phyloP scores from a whole-genome alignment of 176 grass and related monocot genomes.

The Eremochloa ophiuroides region DNA sequence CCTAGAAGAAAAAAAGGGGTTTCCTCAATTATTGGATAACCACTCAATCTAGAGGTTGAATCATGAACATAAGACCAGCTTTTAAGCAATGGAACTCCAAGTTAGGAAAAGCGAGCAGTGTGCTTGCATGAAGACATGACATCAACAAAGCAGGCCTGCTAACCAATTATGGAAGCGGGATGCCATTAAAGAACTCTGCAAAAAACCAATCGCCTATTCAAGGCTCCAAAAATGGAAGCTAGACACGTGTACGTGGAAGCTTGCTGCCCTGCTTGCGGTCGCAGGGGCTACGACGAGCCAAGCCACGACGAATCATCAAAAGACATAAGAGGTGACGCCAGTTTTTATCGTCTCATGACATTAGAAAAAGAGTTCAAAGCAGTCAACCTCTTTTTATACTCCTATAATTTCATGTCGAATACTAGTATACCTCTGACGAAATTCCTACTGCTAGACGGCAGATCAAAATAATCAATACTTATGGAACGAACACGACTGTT shows the following conservation, averaged over 20 bases:
- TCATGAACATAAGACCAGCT: background rate
- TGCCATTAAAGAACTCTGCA: conserved; percentile 21
- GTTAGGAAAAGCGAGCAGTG: conserved; percentile 7
- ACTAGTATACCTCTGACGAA: background rate
- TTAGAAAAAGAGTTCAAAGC: background rate
- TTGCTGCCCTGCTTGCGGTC: background rate
- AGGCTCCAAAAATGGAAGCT: conserved; percentile 37
- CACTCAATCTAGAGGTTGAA: background rate
- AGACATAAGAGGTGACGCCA: background rate
- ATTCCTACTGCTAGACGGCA: background rate
- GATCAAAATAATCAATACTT: background rate
- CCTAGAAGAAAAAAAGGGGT: conserved; percentile 8
- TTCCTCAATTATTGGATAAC: background rate
- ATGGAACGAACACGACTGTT: background rate
- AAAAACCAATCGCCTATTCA: background rate
- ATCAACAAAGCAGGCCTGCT: conserved; percentile 29
- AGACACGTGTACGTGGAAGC: conserved; percentile 37
- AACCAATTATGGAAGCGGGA: conserved; percentile 38
- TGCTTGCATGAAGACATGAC: conserved; percentile 41
- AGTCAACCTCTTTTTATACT: background rate
- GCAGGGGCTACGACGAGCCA: background rate
- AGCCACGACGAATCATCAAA: background rate
- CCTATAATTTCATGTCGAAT: conserved; percentile 10
- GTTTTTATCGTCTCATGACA: background rate
- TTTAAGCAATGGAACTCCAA: background rate